A percentile compares a stretch with the other conserved stretches of the same genome.
Conservation (phyloP, 140 eudicot species). For the Anethum foeniculum region DNA sequence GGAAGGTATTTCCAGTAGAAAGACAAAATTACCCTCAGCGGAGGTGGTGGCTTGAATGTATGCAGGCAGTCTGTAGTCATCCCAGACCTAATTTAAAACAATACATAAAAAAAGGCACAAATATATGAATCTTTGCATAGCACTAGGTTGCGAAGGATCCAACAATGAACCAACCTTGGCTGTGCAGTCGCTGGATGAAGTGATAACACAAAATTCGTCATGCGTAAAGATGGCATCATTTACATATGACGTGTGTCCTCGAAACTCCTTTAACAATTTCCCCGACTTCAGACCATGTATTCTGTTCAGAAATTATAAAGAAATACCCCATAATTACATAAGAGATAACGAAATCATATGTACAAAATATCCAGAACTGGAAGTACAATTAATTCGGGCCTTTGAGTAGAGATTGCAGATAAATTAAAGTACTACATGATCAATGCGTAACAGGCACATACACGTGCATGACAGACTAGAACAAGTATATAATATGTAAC, state of each 20-base stretch:
- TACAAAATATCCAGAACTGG: not conserved
- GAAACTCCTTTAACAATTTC: constrained; percentile 79
- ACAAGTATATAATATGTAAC: not conserved
- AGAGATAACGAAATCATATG: not conserved
- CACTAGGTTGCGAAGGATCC: constrained; percentile 1
- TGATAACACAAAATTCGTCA: constrained; percentile 38
- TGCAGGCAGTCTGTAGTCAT: constrained; percentile 63
- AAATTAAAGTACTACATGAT: not conserved
- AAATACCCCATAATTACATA: not conserved
- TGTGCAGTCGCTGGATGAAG: constrained; percentile 42
- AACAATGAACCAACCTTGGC: constrained; percentile 52
- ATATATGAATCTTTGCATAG: constrained; percentile 7
- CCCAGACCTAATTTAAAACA: constrained; percentile 68
- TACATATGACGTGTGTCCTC: constrained; percentile 87
- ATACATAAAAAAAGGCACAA: not conserved
- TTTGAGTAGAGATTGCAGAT: not conserved
- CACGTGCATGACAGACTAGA: not conserved
- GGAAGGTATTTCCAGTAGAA: not conserved
- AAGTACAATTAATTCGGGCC: not conserved
- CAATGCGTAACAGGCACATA: not conserved
- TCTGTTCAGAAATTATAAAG: constrained; percentile 23
- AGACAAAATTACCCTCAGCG: not conserved
- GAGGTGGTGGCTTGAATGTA: constrained; percentile 13
- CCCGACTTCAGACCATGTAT: constrained; percentile 90
- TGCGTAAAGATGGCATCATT: constrained; percentile 82